Percentiles rank a stretch among this genome's conserved stretches.
Evolutionary conservation across 2,329 filamentous ascomycete species (phyloP).

Genomic region (Zymoseptoria crescenta): DNA sequence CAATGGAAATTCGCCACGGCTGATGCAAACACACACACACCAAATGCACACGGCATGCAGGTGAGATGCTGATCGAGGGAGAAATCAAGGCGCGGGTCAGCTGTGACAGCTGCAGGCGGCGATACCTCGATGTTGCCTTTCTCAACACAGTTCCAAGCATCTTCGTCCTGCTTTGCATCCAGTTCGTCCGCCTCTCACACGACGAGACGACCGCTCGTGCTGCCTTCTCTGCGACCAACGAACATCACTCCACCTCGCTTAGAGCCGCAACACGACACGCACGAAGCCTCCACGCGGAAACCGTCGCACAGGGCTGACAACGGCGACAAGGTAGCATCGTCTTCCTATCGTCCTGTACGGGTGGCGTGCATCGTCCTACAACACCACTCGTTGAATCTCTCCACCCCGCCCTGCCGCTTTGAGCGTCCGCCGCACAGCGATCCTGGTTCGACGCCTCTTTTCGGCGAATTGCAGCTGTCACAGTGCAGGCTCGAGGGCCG

Average conservation of each 20-base stretch:
- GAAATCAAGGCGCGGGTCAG: not conserved
- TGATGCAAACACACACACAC: not conserved
- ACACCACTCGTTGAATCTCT: not conserved
- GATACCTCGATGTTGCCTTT: not conserved
- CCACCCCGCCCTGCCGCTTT: not conserved
- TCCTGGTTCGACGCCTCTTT: not conserved
- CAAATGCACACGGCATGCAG: not conserved
- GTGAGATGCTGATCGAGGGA: not conserved
- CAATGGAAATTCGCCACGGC: not conserved
- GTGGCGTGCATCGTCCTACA: not conserved
- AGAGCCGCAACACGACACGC: not conserved
- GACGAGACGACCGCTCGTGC: not conserved
- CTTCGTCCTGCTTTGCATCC: not conserved
- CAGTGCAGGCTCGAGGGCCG: not conserved
- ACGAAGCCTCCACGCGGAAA: not conserved
- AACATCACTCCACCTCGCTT: not conserved
- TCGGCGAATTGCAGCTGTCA: conserved; percentile 5
- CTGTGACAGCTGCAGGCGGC: not conserved
- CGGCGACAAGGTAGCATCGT: not conserved
- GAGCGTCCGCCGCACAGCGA: not conserved
- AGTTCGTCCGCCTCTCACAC: not conserved
- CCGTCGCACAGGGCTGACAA: not conserved
- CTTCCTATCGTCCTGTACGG: not conserved
- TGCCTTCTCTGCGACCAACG: not conserved
- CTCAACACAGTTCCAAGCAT: not conserved